A percentile compares a stretch with the other conserved stretches of the same genome.
Evolutionary conservation across 345 rosid species (phyloP).

Genomic region (Salix exigua): DNA sequence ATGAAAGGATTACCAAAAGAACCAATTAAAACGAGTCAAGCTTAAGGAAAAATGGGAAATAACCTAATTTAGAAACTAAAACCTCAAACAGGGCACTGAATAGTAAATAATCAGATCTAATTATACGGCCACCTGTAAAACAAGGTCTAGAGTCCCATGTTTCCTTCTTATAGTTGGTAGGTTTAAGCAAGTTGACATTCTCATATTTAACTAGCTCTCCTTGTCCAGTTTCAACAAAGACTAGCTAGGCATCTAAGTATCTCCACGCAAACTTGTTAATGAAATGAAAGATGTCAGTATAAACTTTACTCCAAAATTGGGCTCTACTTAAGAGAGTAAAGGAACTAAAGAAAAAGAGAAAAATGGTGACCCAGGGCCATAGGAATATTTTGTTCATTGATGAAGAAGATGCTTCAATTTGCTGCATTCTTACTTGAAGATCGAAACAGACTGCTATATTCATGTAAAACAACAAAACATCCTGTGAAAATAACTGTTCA

Average conservation of each 20-base stretch:
- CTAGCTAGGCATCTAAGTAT: neutral
- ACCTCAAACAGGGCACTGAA: neutral
- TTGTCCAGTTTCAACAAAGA: neutral
- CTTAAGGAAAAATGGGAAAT: slow-evolving; percentile 1
- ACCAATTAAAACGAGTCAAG: slow-evolving; percentile 3
- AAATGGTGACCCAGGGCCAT: neutral
- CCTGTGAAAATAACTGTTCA: neutral
- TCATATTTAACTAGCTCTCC: neutral
- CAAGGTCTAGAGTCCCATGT: neutral
- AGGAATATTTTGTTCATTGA: neutral
- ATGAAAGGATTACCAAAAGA: slow-evolving; percentile 3
- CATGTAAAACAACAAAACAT: neutral
- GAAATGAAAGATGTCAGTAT: neutral
- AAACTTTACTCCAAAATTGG: neutral
- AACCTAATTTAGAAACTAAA: slow-evolving; percentile 1
- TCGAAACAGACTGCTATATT: neutral
- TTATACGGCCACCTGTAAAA: neutral
- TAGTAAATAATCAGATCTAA: neutral
- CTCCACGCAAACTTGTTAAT: neutral
- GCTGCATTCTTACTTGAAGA: neutral
- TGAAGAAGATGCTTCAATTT: neutral
- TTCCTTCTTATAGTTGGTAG: neutral
- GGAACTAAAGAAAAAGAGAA: neutral
- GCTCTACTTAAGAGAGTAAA: neutral
- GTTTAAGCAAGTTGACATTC: neutral